Percentiles rank a stretch among this genome's conserved stretches.
These are phyloP conservation scores for Blastobotrys arbuscula DNA, from an alignment of 1,139 yeast genomes.

Conservation along the genomic window DNA sequence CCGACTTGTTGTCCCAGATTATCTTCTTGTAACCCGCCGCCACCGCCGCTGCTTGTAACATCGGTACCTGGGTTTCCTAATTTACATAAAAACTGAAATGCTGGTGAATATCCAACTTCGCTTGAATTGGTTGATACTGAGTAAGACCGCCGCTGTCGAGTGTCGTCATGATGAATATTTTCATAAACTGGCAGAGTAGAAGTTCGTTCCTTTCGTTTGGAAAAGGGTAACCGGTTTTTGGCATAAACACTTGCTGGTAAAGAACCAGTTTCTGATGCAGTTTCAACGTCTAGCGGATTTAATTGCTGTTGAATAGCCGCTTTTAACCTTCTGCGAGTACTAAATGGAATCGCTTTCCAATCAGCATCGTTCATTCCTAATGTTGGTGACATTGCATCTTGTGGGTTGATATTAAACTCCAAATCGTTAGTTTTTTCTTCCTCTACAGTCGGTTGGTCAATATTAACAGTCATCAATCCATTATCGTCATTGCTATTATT, in stretches of 20 bases:
- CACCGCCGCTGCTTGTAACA: conserved; percentile 7
- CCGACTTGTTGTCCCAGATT: conserved; percentile 50
- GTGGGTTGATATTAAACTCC: conserved; percentile 15
- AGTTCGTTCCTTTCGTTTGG: conserved; percentile 22
- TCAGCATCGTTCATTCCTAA: conserved; percentile 24
- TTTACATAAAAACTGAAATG: conserved; percentile 37
- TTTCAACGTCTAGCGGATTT: conserved; percentile 5
- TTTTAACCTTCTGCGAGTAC: conserved; percentile 24
- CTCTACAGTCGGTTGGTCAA: not conserved
- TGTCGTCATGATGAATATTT: conserved; percentile 5
- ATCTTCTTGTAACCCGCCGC: conserved; percentile 23
- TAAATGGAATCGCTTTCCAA: conserved; percentile 28
- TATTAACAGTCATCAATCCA: not conserved
- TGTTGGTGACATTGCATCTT: conserved; percentile 21
- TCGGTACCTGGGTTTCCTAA: conserved; percentile 32
- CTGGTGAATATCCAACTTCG: conserved; percentile 33
- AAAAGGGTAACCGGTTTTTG: conserved; percentile 15
- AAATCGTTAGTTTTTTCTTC: conserved; percentile 3
- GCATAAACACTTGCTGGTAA: conserved; percentile 6
- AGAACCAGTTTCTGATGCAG: not conserved
- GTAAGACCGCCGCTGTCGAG: conserved; percentile 14
- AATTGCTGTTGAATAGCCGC: conserved; percentile 17
- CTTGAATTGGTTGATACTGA: conserved; percentile 19
- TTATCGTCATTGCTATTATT: not conserved
- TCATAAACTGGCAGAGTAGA: conserved; percentile 18